Percentiles rank a stretch among this genome's conserved stretches.
These are phyloP conservation scores for Clohesyomyces aquaticus DNA, from an alignment of 495 filamentous ascomycete species.

Conservation along the genomic window DNA sequence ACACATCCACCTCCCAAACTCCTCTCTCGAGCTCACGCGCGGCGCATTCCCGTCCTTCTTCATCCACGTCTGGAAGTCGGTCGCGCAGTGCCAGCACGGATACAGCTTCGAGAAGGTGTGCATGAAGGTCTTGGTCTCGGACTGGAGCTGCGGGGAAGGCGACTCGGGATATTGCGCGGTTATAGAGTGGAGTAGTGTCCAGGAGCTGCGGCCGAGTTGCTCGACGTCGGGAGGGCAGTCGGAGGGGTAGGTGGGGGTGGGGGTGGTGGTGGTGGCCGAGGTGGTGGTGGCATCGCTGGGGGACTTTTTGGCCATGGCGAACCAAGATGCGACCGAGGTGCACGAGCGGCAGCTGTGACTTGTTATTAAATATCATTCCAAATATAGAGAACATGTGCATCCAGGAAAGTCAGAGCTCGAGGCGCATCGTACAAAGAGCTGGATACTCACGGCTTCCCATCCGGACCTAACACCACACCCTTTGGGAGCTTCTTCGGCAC, in stretches of 20 bases:
- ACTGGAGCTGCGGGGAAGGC: slow-evolving; percentile 68
- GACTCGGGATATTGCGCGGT: slow-evolving; percentile 78
- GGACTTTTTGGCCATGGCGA: slow-evolving; percentile 64
- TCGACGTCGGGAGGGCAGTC: slow-evolving; percentile 78
- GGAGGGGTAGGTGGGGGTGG: slow-evolving; percentile 32
- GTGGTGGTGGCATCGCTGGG: slow-evolving; percentile 22
- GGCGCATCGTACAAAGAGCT: slow-evolving; percentile 1
- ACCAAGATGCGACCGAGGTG: slow-evolving; percentile 73
- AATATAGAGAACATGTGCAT: not conserved
- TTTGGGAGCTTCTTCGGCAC: slow-evolving; percentile 61
- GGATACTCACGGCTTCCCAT: slow-evolving; percentile 92
- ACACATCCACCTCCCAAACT: slow-evolving; percentile 93
- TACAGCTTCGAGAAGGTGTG: slow-evolving; percentile 79
- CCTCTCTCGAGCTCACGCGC: slow-evolving; percentile 64
- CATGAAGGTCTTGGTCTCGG: slow-evolving; percentile 78
- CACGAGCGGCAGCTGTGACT: slow-evolving; percentile 80
- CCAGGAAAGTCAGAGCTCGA: not conserved
- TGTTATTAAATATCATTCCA: slow-evolving; percentile 29
- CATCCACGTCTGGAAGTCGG: slow-evolving; percentile 88
- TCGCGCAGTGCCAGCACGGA: slow-evolving; percentile 92
- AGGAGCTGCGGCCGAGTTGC: slow-evolving; percentile 77
- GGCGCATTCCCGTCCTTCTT: slow-evolving; percentile 68
- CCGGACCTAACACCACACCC: slow-evolving; percentile 83
- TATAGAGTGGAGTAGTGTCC: slow-evolving; percentile 92
- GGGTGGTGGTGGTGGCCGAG: slow-evolving; percentile 31